Evolutionary conservation across 495 filamentous ascomycete genomes (phyloP), one percentile per base, ranked within the genome.

Genomic region (Oidiodendron maius): DNA sequence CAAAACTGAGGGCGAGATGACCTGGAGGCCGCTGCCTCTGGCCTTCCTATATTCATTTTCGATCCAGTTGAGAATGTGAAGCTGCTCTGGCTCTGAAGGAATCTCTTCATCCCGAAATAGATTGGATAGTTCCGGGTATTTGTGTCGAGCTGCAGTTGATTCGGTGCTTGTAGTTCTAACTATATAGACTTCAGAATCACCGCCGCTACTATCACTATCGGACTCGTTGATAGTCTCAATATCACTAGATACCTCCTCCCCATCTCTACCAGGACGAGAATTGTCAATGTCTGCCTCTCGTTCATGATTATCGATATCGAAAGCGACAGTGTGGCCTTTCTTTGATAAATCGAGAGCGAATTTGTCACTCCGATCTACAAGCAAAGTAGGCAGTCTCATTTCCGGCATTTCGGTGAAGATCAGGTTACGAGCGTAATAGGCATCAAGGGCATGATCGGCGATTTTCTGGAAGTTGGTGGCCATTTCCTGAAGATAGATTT

Each of bases 401-500:
- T 13, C 22, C 8, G 20, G 35, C 3, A 5, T 18, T 25, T 43
- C 22, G 30, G 16, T 22, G 17, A 50, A 50, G 21, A 40, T 41
- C 17, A 9, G 13, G 23, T 50, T 12, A n/a, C 46, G 17, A 26
- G 15, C 18, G 23, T 50, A 50, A 35, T 28, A 30, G 1, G 36
- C 44, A 41, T 47, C 28, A 16, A 53, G 18, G 12, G 36, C 50
- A 23, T 21, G 20, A 41, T 40, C 24, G 2, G 16, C 35, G 11
- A 53, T 41, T 10, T 40, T 26, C 50, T 47, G 22, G 44, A 53
- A 53, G 6, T 42, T 21, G 20, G 32, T 18, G n/a, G 44, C n/a
- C 11, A 53, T 48, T 9, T 32, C 21, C 10, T 21, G n/a, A 10
- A 52, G 20, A 30, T 46, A 52, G 11, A 12, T 11, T 12, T 24